Evolutionary conservation across 257 asterid species (phyloP), one percentile per base, ranked within the genome.

Genomic region (Eucommia ulmoides): DNA sequence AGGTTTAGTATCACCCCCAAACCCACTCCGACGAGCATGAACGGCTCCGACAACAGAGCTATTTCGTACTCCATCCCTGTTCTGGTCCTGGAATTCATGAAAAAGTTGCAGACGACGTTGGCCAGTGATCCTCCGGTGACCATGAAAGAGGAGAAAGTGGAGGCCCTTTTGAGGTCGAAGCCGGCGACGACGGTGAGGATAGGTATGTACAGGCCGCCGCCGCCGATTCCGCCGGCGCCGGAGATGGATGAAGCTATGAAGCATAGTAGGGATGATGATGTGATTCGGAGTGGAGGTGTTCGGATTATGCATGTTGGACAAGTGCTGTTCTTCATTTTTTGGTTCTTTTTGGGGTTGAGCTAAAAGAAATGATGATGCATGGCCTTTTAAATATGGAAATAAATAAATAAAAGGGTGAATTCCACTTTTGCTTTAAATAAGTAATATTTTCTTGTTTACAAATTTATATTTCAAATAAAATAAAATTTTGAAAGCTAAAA

Each of bases 181-280:
- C 88, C 85, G 38, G 85, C 79, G 12, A 81, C 57, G 22, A 83
- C 57, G 0, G 76, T 73, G 35, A 83, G 75, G 17, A 87, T 81
- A 6, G 97, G 94, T 23, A 83, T 44, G 80, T 62, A 87, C 0
- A 87, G 24, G 3, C 91, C 95, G 18, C 94, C 94, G 23, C 97
- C 94, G 19, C 97, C 97, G 21, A 83, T 68, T 17, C 97, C 97
- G 1, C 93, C 93, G 19, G 91, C 93, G 64, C 94, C 77, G 33
- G 97, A 88, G 21, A 88, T 65, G 0, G 77, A 72, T 35, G 94
- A 76, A 21, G 94, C 91, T 35, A 66, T 1, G 62, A 73, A 83
- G 55, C 85, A 70, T 3, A 83, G 58, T n/a, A n/a, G n/a, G n/a
- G n/a, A n/a, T n/a, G n/a, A n/a, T n/a, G n/a, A n/a, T n/a, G n/a